Percentiles rank a stretch among this genome's conserved stretches.
Evolutionary conservation across 2,329 filamentous ascomycete genomes (phyloP).

Genomic region (Colletotrichum tanaceti): DNA sequence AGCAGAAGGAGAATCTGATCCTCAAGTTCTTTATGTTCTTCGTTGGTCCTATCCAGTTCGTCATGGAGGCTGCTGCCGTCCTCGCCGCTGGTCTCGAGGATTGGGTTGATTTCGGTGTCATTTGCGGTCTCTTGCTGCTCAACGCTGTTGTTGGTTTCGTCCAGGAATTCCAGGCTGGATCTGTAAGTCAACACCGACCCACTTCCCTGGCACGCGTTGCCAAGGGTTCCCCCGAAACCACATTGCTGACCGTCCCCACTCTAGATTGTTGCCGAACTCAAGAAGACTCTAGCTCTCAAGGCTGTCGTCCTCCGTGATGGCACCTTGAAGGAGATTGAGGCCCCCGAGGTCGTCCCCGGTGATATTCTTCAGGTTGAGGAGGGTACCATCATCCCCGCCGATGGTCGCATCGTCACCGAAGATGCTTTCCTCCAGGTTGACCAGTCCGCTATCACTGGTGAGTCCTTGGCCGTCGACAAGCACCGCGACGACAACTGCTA

Average conservation of each 20-base stretch:
- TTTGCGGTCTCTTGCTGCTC: conserved; percentile 83
- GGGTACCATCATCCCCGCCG: conserved; percentile 91
- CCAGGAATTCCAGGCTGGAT: conserved; percentile 90
- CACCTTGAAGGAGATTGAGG: conserved; percentile 80
- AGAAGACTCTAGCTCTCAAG: conserved; percentile 90
- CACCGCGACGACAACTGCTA: conserved; percentile 84
- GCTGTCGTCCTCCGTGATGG: conserved; percentile 88
- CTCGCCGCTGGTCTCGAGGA: conserved; percentile 86
- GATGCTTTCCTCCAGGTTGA: conserved; percentile 89
- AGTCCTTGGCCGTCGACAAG: conserved; percentile 92
- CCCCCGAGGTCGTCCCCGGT: conserved; percentile 86
- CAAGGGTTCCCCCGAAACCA: conserved; percentile 16
- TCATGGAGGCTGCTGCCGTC: conserved; percentile 88
- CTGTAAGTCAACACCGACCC: conserved; percentile 47
- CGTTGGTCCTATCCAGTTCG: conserved; percentile 90
- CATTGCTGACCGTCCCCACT: conserved; percentile 24
- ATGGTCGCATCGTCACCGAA: conserved; percentile 86
- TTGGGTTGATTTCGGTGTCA: conserved; percentile 95
- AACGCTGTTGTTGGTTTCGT: conserved; percentile 89
- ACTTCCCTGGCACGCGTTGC: conserved; percentile 34
- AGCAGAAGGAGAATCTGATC: conserved; percentile 86
- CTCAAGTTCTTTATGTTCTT: conserved; percentile 88
- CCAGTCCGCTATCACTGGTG: conserved; percentile 91
- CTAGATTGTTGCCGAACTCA: conserved; percentile 84
- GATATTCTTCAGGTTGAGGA: conserved; percentile 92